Evolutionary conservation across 23 red algal genomes (phyloP).

Genomic region (Gracilaria caudata): DNA sequence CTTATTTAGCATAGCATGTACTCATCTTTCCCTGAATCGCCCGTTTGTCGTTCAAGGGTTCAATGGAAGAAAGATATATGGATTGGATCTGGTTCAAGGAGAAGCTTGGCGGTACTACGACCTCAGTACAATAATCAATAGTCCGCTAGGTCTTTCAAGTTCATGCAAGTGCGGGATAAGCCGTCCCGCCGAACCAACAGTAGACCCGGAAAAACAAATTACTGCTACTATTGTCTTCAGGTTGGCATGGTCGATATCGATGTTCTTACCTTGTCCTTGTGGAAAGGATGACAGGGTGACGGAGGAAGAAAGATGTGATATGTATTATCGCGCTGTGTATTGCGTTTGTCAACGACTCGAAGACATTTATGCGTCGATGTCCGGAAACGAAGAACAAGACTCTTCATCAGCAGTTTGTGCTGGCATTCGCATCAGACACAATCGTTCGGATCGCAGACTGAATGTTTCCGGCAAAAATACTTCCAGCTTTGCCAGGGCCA

Average conservation of each 20-base stretch:
- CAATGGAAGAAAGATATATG: not conserved
- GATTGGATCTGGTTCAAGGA: not conserved
- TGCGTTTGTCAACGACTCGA: not conserved
- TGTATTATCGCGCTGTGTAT: not conserved
- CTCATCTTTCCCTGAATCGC: not conserved
- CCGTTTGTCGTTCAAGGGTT: not conserved
- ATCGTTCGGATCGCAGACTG: not conserved
- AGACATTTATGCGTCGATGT: not conserved
- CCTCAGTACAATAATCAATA: not conserved
- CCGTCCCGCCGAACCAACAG: not conserved
- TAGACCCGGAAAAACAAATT: not conserved
- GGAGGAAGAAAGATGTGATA: not conserved
- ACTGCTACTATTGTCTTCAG: not conserved
- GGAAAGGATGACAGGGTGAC: not conserved
- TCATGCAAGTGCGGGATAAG: not conserved
- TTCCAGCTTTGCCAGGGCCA: not conserved
- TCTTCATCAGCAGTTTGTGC: not conserved
- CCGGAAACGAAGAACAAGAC: not conserved
- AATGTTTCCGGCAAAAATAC: not conserved
- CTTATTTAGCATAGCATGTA: not conserved
- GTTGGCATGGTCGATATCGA: conserved; percentile 1
- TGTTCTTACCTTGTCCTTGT: not conserved
- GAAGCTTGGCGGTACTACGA: not conserved
- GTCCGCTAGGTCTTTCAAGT: not conserved
- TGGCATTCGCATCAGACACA: not conserved